These are phyloP conservation scores for Entomortierella beljakovae DNA, from an alignment of 192 early-diverging fungal genomes.

Conservation along the genomic window DNA sequence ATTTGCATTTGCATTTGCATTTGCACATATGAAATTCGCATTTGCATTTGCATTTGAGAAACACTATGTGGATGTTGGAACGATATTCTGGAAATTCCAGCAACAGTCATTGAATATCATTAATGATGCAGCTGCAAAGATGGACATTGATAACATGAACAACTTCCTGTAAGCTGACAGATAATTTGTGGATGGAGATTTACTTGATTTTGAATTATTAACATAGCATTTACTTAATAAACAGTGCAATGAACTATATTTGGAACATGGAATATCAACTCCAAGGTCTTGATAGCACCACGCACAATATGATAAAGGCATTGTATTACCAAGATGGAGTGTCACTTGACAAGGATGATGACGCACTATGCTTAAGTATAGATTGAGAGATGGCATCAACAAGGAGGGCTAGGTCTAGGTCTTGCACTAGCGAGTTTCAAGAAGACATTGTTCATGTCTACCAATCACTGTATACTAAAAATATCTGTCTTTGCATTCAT, in stretches of 20 bases:
- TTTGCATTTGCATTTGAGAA: not conserved
- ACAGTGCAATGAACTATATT: not conserved
- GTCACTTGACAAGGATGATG: not conserved
- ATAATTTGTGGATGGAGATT: not conserved
- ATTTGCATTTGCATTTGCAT: no score
- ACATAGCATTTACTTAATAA: not conserved
- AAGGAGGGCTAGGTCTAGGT: not conserved
- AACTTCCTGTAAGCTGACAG: not conserved
- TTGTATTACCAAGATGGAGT: not conserved
- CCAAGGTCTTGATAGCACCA: not conserved
- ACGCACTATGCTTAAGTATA: not conserved
- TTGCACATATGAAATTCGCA: no score
- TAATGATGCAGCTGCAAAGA: not conserved
- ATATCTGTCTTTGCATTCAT: not conserved
- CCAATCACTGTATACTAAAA: not conserved
- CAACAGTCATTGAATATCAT: not conserved
- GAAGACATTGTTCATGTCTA: not conserved
- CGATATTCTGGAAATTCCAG: not conserved
- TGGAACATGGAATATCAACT: conserved; percentile 4
- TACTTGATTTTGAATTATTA: not conserved
- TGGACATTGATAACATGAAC: not conserved
- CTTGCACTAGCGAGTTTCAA: not conserved
- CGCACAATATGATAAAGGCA: not conserved
- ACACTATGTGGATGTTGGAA: not conserved
- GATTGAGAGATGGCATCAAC: not conserved